Evolutionary conservation across 306 rosid species (phyloP), one percentile per base, ranked within the genome.

Genomic region (Castanopsis chinensis): DNA sequence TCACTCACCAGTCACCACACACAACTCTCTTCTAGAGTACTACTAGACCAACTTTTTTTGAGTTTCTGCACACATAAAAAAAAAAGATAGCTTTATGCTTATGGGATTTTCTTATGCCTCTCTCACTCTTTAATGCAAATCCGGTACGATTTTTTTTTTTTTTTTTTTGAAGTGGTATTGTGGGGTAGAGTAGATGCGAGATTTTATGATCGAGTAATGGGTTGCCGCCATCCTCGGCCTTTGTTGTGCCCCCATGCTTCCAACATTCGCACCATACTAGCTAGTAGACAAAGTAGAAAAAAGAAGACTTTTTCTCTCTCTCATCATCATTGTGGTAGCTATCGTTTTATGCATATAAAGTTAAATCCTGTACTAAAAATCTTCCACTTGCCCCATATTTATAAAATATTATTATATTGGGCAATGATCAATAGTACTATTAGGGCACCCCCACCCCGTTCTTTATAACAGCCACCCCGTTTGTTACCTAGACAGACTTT

Each of bases 181-280:
- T 37, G 83, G 61, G 83, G 82, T 59, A 70, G 86, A 74, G 82
- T 43, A 64, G 86, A 74, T 18, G 85, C 69, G 84, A 76, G 84
- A 82, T 80, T 82, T 82, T 77, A 81, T 77, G 77, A 82, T 64
- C 76, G 85, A 76, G 81, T 76, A 68, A 83, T 83, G 93, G 92
- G 89, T 89, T 89, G 92, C 96, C 96, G 96, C 92, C 89, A 87
- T 82, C 85, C 86, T 85, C 74, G 85, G 75, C 88, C 93, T 89
- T 83, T 89, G 90, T 75, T 85, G 84, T 91, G 96, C 96, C 78
- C 88, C 96, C 96, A 88, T 92, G 81, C 91, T 89, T 89, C 94
- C 94, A 91, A 92, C 96, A 92, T 92, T 92, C 94, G 92, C 94
- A 91, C 89, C 87, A 71, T 71, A 54, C 87, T 27, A 25, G 87